phyloP scores from a whole-genome alignment of 73 alveolate genomes.

The Paraurostyla sp. region DNA sequence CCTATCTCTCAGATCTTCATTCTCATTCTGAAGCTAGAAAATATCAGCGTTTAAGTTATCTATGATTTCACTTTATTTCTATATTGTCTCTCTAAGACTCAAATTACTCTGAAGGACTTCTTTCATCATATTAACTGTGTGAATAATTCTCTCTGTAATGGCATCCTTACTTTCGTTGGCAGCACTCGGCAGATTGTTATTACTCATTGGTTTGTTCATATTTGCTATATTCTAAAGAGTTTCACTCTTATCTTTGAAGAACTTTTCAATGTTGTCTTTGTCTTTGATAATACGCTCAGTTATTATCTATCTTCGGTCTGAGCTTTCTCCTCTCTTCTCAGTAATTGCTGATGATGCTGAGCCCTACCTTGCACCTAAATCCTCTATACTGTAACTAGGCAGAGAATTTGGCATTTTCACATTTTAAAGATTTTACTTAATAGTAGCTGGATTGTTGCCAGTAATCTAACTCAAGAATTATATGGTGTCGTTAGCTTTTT shows the following conservation, averaged over 20 bases:
- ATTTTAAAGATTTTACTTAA: neutral
- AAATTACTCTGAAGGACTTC: slow-evolving; percentile 65
- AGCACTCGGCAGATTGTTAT: slow-evolving; percentile 8
- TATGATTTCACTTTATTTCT: slow-evolving; percentile 37
- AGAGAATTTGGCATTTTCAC: neutral
- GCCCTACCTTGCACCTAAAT: slow-evolving; percentile 48
- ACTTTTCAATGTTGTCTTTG: slow-evolving; percentile 45
- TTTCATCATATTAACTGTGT: slow-evolving; percentile 72
- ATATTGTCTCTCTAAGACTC: slow-evolving; percentile 41
- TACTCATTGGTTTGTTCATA: slow-evolving; percentile 6
- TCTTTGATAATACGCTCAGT: neutral
- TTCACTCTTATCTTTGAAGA: slow-evolving; percentile 47
- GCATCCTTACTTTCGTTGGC: slow-evolving; percentile 54
- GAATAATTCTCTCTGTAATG: slow-evolving; percentile 59
- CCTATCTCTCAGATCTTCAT: slow-evolving; percentile 75
- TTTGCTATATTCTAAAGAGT: slow-evolving; percentile 30
- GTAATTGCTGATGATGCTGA: slow-evolving; percentile 31
- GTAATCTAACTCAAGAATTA: slow-evolving; percentile 12
- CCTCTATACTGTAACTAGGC: too few relatives aligned
- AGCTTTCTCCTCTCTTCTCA: slow-evolving; percentile 36
- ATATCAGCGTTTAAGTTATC: slow-evolving; percentile 61
- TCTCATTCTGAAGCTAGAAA: slow-evolving; percentile 61
- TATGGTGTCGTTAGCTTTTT: slow-evolving; percentile 58
- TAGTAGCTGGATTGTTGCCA: slow-evolving; percentile 2
- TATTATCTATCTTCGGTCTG: slow-evolving; percentile 14